A percentile compares a stretch with the other conserved stretches of the same genome.
Evolutionary conservation across 2,329 filamentous ascomycete genomes (phyloP).

Genomic region (Aspergillus spinulosporus): DNA sequence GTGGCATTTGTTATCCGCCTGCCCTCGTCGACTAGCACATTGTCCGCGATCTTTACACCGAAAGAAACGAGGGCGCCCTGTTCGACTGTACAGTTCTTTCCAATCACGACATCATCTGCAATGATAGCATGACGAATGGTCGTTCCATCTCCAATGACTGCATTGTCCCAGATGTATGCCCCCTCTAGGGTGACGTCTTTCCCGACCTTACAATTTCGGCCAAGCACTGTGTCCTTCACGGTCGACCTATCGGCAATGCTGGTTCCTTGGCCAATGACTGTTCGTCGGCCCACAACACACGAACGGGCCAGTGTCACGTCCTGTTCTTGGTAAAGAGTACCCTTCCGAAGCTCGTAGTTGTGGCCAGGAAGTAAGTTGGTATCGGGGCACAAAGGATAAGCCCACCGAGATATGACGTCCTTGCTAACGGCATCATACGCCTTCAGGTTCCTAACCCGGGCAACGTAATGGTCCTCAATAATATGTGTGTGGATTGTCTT

Average conservation of each 20-base stretch:
- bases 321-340: conserved; percentile 75
- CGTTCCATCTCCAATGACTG: conserved; percentile 71
- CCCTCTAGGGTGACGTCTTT: conserved; percentile 76
- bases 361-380: conserved; percentile 79
- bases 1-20: conserved; percentile 49
- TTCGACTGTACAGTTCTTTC: conserved; percentile 67
- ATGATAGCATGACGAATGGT: conserved; percentile 72
- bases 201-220: conserved; percentile 81
- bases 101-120: conserved; percentile 70
- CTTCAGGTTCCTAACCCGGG: conserved; percentile 79
- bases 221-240: conserved; percentile 76
- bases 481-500: conserved; percentile 93
- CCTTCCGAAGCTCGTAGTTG: conserved; percentile 68
- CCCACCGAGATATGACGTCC: conserved; percentile 84
- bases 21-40: conserved; percentile 46
- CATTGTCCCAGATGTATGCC: conserved; percentile 86
- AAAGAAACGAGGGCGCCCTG: conserved; percentile 78
- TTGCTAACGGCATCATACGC: conserved; percentile 87
- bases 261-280: conserved; percentile 74
- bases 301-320: conserved; percentile 72
- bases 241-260: conserved; percentile 70
- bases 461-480: conserved; percentile 78
- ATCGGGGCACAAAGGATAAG: conserved; percentile 85
- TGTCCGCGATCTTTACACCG: conserved; percentile 69
- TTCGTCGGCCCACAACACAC: conserved; percentile 66